These are phyloP conservation scores for Panellus pusillus DNA, from an alignment of 768 basidiomycete species.

Conservation along the genomic window DNA sequence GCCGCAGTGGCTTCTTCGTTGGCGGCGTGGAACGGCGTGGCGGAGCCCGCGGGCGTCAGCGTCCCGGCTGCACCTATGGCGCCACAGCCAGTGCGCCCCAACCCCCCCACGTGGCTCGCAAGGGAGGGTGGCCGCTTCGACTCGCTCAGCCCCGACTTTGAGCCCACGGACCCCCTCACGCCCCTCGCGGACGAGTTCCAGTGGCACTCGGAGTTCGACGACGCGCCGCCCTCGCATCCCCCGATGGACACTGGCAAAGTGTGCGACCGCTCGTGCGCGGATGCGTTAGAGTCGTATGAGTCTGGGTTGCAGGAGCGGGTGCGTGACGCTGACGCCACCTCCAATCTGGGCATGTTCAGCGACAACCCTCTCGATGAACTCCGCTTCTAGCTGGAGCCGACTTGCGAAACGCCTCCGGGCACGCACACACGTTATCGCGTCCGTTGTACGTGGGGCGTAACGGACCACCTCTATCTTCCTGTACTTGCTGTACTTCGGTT, in stretches of 20 bases:
- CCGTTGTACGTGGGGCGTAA: no score
- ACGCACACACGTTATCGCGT: no score
- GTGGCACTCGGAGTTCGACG: constrained; percentile 7
- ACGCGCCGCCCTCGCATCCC: constrained; percentile 1
- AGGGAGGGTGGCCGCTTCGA: no score
- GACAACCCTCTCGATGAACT: not conserved
- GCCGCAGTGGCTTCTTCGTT: constrained; percentile 14
- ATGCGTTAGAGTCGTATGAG: constrained; percentile 9
- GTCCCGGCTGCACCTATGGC: constrained; percentile 3
- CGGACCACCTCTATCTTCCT: no score
- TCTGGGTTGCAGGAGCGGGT: constrained; percentile 9
- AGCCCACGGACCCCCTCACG: not conserved
- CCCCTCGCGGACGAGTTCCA: not conserved
- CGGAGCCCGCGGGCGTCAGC: not conserved
- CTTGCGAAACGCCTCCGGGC: no score
- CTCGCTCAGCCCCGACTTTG: not conserved
- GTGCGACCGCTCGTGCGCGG: not conserved
- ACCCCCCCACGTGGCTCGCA: constrained; percentile 2
- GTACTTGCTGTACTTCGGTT: no score
- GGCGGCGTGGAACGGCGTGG: constrained; percentile 15
- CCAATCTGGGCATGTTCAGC: not conserved
- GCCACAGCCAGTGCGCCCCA: constrained; percentile 9
- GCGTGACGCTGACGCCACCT: not conserved
- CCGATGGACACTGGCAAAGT: not conserved
- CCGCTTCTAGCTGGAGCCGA: not conserved